phyloP scores from a whole-genome alignment of 2,329 filamentous ascomycete species.

The Alternaria triticimaculans region DNA sequence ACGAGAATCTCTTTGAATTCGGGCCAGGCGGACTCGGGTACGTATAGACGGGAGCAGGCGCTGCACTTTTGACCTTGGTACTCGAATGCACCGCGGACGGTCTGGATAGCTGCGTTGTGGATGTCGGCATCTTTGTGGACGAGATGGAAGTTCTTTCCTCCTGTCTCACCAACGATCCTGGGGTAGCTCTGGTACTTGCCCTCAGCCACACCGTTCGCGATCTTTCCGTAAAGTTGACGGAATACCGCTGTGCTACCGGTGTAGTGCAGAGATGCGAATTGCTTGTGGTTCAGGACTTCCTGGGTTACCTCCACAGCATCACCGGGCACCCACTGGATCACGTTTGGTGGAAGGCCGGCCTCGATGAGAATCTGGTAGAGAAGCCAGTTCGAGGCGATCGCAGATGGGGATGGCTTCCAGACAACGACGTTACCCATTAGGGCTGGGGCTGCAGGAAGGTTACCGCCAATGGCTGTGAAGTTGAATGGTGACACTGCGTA shows the following conservation, averaged over 20 bases:
- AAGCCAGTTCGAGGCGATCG: slow-evolving; percentile 89
- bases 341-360: slow-evolving; percentile 85
- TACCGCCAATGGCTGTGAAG: slow-evolving; percentile 93
- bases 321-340: slow-evolving; percentile 93
- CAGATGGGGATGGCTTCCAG: slow-evolving; percentile 93
- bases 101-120: slow-evolving; percentile 79
- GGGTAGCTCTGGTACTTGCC: slow-evolving; percentile 86
- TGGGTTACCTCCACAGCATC: slow-evolving; percentile 85
- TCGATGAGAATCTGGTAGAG: slow-evolving; percentile 90
- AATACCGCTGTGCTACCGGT: slow-evolving; percentile 93
- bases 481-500: slow-evolving; percentile 96
- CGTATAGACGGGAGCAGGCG: slow-evolving; percentile 80
- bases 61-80: slow-evolving; percentile 93
- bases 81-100: slow-evolving; percentile 86
- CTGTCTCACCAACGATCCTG: slow-evolving; percentile 87
- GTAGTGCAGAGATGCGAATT: slow-evolving; percentile 93
- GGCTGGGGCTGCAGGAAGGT: slow-evolving; percentile 81
- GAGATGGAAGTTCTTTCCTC: slow-evolving; percentile 93
- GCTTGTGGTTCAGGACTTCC: slow-evolving; percentile 73
- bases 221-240: slow-evolving; percentile 84
- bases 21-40: slow-evolving; percentile 76
- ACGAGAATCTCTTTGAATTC: slow-evolving; percentile 72
- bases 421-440: slow-evolving; percentile 93
- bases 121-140: slow-evolving; percentile 79
- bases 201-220: slow-evolving; percentile 79